phyloP scores from a whole-genome alignment of 2,329 filamentous ascomycete genomes.

The Pestalotiopsis sp. region DNA sequence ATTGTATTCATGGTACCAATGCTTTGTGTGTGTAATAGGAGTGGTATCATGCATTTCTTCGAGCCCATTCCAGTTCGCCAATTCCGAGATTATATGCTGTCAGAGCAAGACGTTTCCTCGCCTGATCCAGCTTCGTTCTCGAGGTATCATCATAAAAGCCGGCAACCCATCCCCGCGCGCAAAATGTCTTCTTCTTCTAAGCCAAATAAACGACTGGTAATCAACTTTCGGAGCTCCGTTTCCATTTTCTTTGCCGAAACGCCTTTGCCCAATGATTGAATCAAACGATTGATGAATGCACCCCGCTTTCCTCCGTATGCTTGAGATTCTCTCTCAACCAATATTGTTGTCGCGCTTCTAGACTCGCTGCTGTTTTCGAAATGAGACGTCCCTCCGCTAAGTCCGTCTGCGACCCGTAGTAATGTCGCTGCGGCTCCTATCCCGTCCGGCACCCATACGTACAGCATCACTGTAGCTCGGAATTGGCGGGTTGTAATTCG shows the following conservation, averaged over 20 bases:
- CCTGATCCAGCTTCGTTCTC: background rate
- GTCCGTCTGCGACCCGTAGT: slow-evolving; percentile 25
- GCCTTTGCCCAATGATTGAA: slow-evolving; percentile 6
- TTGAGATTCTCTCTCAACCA: background rate
- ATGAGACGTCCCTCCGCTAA: background rate
- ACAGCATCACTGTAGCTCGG: slow-evolving; percentile 82
- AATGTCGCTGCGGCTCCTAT: slow-evolving; percentile 44
- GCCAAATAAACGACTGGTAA: slow-evolving; percentile 7
- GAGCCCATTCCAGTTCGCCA: background rate
- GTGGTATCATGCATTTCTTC: slow-evolving; percentile 5
- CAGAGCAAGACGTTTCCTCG: background rate
- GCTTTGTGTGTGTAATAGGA: slow-evolving; percentile 6
- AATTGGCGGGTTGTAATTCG: slow-evolving; percentile 62
- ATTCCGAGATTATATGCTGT: background rate
- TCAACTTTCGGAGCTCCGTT: background rate
- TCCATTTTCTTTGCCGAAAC: slow-evolving; percentile 7
- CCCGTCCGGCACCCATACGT: slow-evolving; percentile 50
- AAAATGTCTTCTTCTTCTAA: background rate
- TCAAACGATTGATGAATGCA: slow-evolving; percentile 4
- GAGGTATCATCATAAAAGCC: slow-evolving; percentile 7
- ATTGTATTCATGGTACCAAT: slow-evolving; percentile 7
- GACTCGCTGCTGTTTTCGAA: background rate
- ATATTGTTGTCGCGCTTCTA: background rate
- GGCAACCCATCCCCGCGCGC: background rate
- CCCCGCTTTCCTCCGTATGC: slow-evolving; percentile 1